Evolutionary conservation across 352 stramenopile species (phyloP).

Genomic region (Phytophthora citrophthora): DNA sequence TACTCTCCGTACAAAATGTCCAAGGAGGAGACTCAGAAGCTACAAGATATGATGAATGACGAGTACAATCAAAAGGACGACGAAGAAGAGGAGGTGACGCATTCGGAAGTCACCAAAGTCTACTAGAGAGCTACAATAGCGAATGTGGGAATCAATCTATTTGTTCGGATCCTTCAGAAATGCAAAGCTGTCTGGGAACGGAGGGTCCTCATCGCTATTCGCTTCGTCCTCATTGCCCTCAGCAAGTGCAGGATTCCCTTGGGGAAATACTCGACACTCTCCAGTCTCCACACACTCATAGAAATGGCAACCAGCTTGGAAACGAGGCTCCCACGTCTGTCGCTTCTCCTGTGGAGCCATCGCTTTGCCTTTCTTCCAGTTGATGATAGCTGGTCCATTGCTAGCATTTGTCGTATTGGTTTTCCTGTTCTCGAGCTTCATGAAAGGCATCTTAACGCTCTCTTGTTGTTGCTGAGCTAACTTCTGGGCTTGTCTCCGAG

Average conservation of each 20-base stretch:
- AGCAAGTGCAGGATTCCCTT: neutral
- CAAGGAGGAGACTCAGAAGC: conserved; percentile 73
- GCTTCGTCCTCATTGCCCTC: conserved; percentile 19
- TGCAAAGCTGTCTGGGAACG: conserved; percentile 72
- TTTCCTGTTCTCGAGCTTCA: conserved; percentile 48
- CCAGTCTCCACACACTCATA: conserved; percentile 76
- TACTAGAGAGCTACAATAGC: conserved; percentile 51
- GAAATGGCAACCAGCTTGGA: conserved; percentile 80
- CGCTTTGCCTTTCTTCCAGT: conserved; percentile 54
- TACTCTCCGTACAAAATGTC: conserved; percentile 97
- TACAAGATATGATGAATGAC: conserved; percentile 60
- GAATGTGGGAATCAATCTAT: conserved; percentile 12
- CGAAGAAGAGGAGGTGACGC: conserved; percentile 33
- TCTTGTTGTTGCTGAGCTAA: conserved; percentile 61
- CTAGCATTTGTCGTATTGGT: conserved; percentile 19
- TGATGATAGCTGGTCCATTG: conserved; percentile 21
- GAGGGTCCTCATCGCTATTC: conserved; percentile 35
- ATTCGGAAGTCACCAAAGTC: conserved; percentile 81
- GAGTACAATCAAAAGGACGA: conserved; percentile 59
- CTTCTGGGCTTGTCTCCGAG: conserved; percentile 80
- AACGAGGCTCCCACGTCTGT: conserved; percentile 59
- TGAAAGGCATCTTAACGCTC: conserved; percentile 43
- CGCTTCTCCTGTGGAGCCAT: conserved; percentile 35
- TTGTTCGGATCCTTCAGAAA: conserved; percentile 55
- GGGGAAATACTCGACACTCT: conserved; percentile 50